Percentiles rank a stretch among this genome's conserved stretches.
These are phyloP conservation scores for Vigna unguiculata DNA, from an alignment of 306 rosid species.

Conservation along the genomic window DNA sequence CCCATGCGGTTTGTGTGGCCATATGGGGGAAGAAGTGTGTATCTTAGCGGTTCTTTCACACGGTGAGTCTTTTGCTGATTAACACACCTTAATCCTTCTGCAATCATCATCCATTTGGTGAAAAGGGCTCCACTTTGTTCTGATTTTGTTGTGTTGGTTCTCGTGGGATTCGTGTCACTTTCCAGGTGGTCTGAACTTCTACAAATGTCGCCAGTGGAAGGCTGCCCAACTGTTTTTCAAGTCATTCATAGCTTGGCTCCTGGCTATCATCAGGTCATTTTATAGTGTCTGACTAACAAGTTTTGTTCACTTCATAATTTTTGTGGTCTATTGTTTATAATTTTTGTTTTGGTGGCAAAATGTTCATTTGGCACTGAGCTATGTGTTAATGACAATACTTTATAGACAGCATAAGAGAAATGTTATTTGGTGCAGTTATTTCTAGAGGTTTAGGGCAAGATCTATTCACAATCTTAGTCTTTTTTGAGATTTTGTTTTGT, in stretches of 20 bases:
- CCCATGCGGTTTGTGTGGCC: conserved; percentile 98
- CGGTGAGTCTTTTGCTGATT: conserved; percentile 54
- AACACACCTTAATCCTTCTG: not conserved
- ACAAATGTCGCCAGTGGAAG: conserved; percentile 91
- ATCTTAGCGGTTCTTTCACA: conserved; percentile 87
- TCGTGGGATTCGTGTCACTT: conserved; percentile 33
- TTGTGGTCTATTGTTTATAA: not conserved
- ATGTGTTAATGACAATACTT: conserved; percentile 14
- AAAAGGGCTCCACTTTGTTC: conserved; percentile 22
- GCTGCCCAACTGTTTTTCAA: conserved; percentile 93
- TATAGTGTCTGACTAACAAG: conserved; percentile 15
- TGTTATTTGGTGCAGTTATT: conserved; percentile 12
- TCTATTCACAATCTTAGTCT: not conserved
- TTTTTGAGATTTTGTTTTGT: conserved; percentile 2
- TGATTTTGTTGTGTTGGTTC: conserved; percentile 21
- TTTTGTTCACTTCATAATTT: conserved; percentile 21
- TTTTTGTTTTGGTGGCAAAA: conserved; percentile 15
- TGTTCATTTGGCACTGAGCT: conserved; percentile 19
- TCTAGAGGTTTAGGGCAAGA: conserved; percentile 5
- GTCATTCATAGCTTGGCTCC: conserved; percentile 83
- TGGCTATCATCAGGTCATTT: conserved; percentile 89
- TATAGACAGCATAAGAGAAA: conserved; percentile 22
- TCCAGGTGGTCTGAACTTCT: conserved; percentile 95
- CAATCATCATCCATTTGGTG: conserved; percentile 7
- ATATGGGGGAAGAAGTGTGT: conserved; percentile 87